Percentiles rank a stretch among this genome's conserved stretches.
Evolutionary conservation across 208 protist genomes (phyloP).

Genomic region (Leishmania tropica): DNA sequence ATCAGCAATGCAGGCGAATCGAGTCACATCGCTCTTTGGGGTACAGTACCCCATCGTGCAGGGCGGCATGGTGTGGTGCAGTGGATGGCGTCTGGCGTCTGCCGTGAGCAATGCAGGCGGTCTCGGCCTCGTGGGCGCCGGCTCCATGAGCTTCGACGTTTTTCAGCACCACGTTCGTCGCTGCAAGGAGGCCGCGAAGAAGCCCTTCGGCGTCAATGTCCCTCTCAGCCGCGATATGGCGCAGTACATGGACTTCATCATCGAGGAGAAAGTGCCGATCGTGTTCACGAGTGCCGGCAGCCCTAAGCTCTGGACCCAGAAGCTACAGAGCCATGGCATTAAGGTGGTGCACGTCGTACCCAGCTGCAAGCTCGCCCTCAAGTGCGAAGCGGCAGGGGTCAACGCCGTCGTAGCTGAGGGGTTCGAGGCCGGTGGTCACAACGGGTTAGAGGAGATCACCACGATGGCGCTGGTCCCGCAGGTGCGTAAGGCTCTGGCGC

Average conservation of each 20-base stretch:
- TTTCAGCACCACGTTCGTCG: slow-evolving; percentile 64
- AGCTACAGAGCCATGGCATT: slow-evolving; percentile 68
- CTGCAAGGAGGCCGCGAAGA: slow-evolving; percentile 44
- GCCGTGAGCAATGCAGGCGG: slow-evolving; percentile 88
- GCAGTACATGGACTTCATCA: slow-evolving; percentile 56
- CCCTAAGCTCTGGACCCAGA: slow-evolving; percentile 71
- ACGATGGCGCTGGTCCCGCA: slow-evolving; percentile 71
- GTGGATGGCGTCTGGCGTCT: slow-evolving; percentile 72
- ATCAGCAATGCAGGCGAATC: slow-evolving; percentile 38
- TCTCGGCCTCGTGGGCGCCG: slow-evolving; percentile 83
- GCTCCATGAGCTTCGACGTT: slow-evolving; percentile 70
- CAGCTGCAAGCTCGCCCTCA: slow-evolving; percentile 75
- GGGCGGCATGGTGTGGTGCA: slow-evolving; percentile 86
- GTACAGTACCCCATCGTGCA: slow-evolving; percentile 83
- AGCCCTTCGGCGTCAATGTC: slow-evolving; percentile 88
- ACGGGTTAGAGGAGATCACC: slow-evolving; percentile 69
- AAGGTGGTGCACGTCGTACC: slow-evolving; percentile 84
- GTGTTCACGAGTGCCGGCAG: slow-evolving; percentile 89
- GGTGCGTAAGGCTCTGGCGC: slow-evolving; percentile 50
- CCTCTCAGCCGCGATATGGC: slow-evolving; percentile 42
- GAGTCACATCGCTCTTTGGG: slow-evolving; percentile 61
- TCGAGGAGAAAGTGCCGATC: slow-evolving; percentile 85
- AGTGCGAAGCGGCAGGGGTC: slow-evolving; percentile 70
- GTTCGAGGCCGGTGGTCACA: slow-evolving; percentile 80
- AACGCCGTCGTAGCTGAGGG: slow-evolving; percentile 83